Evolutionary conservation across 129 eudicot genomes (phyloP), one percentile per base, ranked within the genome.

Genomic region (Pittosporum tobira): DNA sequence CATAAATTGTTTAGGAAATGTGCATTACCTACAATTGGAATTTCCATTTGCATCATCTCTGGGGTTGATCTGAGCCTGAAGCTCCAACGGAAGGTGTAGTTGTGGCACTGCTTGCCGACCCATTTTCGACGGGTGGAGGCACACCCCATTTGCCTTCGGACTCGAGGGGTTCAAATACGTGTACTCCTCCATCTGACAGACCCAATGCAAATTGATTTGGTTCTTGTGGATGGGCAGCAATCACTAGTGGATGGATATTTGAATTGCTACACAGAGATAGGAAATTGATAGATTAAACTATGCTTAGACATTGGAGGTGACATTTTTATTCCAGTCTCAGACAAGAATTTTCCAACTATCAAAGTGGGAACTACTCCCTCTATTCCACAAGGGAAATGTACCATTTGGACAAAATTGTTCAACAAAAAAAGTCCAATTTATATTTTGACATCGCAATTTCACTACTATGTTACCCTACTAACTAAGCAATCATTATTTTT

Each of bases 141-240:
- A 80, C 75, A 19, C 96, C 91, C 94, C 91, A 81, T 52, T 70
- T 79, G 58, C 88, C 94, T 64, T 88, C 96, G 4, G 96, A 79
- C 63, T 88, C 96, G n/a, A 88, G 96, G 22, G 96, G 96, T 71
- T 88, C 96, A 56, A 88, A 67, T 12, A 88, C 96, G 64, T 84
- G 88, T 53, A 88, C 96, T 6, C 73, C 76, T 14, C 96, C 96
- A 67, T 88, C 96, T 38, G 94, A 81, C 14, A 88, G 81, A 30
- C 96, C 96, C 37, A 88, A 54, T 23, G 96, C 96, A 72, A 88
- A 88, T 47, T 88, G 96, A 57, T 84, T 88, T 25, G 94, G 73
- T 64, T 84, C 96, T 71, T 79, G 84, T 63, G 96, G 94, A 68
- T 88, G 96, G 11, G 96, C 94, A 16, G 96, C 91, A 47, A 88